phyloP scores from a whole-genome alignment of 306 rosid genomes.

The Cyclanthera cordifolia region DNA sequence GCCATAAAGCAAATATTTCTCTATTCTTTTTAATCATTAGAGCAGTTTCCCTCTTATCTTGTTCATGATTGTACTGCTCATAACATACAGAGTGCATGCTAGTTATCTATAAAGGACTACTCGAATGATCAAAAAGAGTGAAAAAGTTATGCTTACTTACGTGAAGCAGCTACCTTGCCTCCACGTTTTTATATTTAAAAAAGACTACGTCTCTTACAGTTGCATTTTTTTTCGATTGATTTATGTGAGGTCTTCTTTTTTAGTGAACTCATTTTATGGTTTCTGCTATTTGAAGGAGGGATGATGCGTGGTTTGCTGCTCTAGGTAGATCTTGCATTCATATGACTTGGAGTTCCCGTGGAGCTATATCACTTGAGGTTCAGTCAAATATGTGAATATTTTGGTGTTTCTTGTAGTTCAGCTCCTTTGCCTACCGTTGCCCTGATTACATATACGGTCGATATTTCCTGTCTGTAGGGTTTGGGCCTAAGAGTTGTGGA shows the following conservation, averaged over 20 bases:
- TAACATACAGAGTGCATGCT: not conserved
- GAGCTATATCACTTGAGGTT: conserved; percentile 86
- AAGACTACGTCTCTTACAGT: not conserved
- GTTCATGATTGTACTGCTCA: not conserved
- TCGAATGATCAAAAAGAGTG: not conserved
- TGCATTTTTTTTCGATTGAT: not conserved
- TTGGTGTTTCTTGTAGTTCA: not conserved
- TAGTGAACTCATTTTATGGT: conserved; percentile 12
- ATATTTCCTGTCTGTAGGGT: conserved; percentile 36
- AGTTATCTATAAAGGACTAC: not conserved
- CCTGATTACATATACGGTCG: not conserved
- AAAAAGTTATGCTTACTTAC: not conserved
- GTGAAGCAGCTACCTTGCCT: not conserved
- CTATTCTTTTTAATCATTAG: not conserved
- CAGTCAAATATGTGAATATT: not conserved
- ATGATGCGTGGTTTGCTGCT: conserved; percentile 85
- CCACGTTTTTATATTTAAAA: not conserved
- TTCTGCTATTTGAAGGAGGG: conserved; percentile 44
- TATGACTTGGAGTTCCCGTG: conserved; percentile 78
- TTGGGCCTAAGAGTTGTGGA: conserved; percentile 70
- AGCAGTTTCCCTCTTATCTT: not conserved
- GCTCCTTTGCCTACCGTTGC: not conserved
- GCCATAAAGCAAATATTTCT: not conserved
- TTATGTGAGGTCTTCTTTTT: not conserved
- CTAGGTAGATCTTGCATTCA: conserved; percentile 87